Base-by-base conservation (phyloP, 2,329 filamentous ascomycete species). In the Fusarium phyllophilum region DNA sequence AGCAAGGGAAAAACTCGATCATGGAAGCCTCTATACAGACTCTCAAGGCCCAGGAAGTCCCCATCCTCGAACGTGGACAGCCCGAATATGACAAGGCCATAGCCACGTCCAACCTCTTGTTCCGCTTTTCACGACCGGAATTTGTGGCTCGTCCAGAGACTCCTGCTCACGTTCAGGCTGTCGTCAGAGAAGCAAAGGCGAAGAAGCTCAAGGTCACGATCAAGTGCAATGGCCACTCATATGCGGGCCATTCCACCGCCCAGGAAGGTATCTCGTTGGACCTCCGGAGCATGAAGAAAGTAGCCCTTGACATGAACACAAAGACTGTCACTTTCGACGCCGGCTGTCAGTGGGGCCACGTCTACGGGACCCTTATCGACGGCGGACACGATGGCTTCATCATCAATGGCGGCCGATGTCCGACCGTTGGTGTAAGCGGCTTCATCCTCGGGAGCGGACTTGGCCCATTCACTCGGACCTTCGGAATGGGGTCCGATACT, bases 1-100 rank as follows among this genome's bases (percentile, higher is more conserved):
- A 45, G 5, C 0, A 45, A 29, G 13, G 4, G 24, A 20, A 0
- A 8, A 20, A 20, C 11, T 4, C 5, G 3, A 29, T 29, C 24
- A 45, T 45, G 42, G 42, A 26, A 45, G 42, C 42, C 11, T 29
- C 42, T 29, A 45, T 45, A 26, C 11, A 45, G 24, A 20, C 42
- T 20, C 42, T 45, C 42, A 45, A 45, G 24, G 4, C 24, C 11
- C 17, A 45, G 5, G 4, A 45, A 45, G 42, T 45, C 42, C 42
- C 42, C 42, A 45, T 45, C 17, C 42, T 45, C 42, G 42, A 45
- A 45, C 42, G 42, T 29, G 42, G 42, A 14, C 42, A 45, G 42
- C 24, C 42, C 17, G 42, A 45, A 20, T 45, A 45, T 20, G 42
- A 45, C 42, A 45, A 45, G 42, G 42, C 42, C 17, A 45, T 45